These are phyloP conservation scores for Suillus subluteus DNA, from an alignment of 768 basidiomycete species.

Conservation along the genomic window DNA sequence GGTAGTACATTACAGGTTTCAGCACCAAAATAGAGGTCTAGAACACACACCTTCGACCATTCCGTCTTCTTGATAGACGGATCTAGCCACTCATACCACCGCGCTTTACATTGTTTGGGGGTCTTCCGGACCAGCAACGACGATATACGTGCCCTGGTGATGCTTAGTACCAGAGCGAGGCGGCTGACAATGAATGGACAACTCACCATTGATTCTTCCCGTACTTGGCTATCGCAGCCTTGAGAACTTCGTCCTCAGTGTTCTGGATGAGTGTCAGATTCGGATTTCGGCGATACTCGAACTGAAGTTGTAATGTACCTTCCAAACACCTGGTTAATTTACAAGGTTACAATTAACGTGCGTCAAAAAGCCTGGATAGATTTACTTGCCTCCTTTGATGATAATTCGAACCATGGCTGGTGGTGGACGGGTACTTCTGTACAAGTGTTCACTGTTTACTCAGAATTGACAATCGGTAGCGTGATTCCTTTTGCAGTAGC, in stretches of 20 bases:
- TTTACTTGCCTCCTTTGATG: constrained; percentile 79
- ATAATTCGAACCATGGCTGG: constrained; percentile 80
- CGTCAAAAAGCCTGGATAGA: not conserved
- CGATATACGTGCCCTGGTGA: constrained; percentile 89
- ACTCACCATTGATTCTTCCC: constrained; percentile 92
- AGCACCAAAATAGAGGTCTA: not conserved
- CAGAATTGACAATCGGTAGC: not conserved
- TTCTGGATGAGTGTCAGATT: constrained; percentile 52
- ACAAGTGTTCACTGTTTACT: constrained; percentile 2
- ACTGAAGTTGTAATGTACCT: constrained; percentile 46
- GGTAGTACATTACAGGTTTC: constrained; percentile 6
- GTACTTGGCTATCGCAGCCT: constrained; percentile 97
- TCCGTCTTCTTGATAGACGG: constrained; percentile 99
- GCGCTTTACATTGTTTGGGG: constrained; percentile 98
- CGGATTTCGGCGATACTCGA: constrained; percentile 1
- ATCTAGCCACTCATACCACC: constrained; percentile 99
- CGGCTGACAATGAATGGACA: constrained; percentile 12
- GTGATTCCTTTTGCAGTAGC: constrained; percentile 1
- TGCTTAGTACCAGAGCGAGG: constrained; percentile 9
- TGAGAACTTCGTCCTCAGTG: constrained; percentile 97
- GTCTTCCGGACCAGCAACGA: constrained; percentile 97
- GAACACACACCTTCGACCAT: constrained; percentile 86
- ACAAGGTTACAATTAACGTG: constrained; percentile 4
- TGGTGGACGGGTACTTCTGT: not conserved
- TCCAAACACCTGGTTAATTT: constrained; percentile 68